Percentiles rank a stretch among this genome's conserved stretches.
These are phyloP conservation scores for Xylariaceae sp. DNA, from an alignment of 2,329 filamentous ascomycete genomes.

Conservation along the genomic window DNA sequence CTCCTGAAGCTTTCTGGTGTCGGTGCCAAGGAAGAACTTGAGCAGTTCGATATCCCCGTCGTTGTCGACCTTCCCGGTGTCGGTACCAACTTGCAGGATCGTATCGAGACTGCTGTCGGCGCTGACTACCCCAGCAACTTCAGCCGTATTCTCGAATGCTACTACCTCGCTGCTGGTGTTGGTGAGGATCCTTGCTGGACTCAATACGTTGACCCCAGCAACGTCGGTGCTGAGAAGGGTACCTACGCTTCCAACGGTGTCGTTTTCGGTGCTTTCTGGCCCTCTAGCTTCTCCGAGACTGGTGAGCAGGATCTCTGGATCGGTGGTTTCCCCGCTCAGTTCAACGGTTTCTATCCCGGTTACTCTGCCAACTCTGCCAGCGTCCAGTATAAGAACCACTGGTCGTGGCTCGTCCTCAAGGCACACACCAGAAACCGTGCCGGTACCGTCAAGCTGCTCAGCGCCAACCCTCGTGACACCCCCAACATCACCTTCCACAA, in stretches of 20 bases:
- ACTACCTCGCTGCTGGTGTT: conserved; percentile 22
- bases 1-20: conserved; percentile 47
- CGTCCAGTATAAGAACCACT: conserved; percentile 38
- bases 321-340: conserved; percentile 37
- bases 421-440: conserved; percentile 54
- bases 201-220: conserved; percentile 19
- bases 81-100: conserved; percentile 55
- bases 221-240: conserved; percentile 23
- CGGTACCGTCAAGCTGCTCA: conserved; percentile 59
- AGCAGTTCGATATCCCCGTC: conserved; percentile 35
- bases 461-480: conserved; percentile 58
- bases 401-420: conserved; percentile 48
- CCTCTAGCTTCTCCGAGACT: conserved; percentile 23
- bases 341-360: conserved; percentile 38
- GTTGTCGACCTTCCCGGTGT: conserved; percentile 53
- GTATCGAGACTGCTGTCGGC: conserved; percentile 44
- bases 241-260: conserved; percentile 34
- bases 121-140: conserved; percentile 40
- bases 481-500: conserved; percentile 62
- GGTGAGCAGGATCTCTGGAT: conserved; percentile 33
- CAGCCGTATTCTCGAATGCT: conserved; percentile 33
- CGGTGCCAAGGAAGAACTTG: conserved; percentile 38
- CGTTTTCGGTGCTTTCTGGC: conserved; percentile 28
- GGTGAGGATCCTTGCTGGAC: conserved; percentile 33
- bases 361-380: conserved; percentile 31